Base-by-base conservation (phyloP, 2,329 filamentous ascomycete species). In the Gliomastix tumulicola region DNA sequence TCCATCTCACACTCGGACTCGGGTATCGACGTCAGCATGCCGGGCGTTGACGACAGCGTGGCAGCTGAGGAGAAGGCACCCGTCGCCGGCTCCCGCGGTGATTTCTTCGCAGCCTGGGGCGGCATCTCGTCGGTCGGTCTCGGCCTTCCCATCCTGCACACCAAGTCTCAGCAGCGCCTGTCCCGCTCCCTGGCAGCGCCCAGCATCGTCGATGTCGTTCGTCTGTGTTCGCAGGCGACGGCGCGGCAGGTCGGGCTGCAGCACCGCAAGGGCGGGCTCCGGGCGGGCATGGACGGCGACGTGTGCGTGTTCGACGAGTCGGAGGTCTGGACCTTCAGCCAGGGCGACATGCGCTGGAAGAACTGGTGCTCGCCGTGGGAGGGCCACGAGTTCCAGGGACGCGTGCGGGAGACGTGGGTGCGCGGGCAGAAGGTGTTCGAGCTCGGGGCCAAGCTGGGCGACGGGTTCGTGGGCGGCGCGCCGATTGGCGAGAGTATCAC, bases 51-150 rank as follows among this genome's bases (percentile, higher is more conserved):
- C 7, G 34, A 42, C 11, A 51, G 49, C 5, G 49, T 55, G 16
- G 51, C 57, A 6, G 54, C 55, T 18, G 57, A 63, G 9, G 51
- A 60, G 8, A 21, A n/a, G 4, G 31, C 20, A 15, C 9, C 37
- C 16, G 25, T 18, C n/a, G 31, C 27, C 15, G 55, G 61, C 25
- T 61, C 66, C 17, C 49, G 57, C 4, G 92, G 92, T 25, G 87
- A 97, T 63, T 97, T 98, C 71, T 92, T 97, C 63, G 79, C 84
- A 5, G 89, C 89, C 2, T 98, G 92, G 92, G 92, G 92, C 37
- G 92, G 92, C 12, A 95, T 98, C 52, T 90, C 86, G 5, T 92
- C 85, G 5, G 90, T 98, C 15, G 92, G 92, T 0, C 76, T 98
- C 2, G 92, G 92, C 1, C 72, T 98, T 5, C 87, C 88, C 5